Evolutionary conservation across 257 asterid species (phyloP), one percentile per base, ranked within the genome.

Genomic region (Cordia subcordata): DNA sequence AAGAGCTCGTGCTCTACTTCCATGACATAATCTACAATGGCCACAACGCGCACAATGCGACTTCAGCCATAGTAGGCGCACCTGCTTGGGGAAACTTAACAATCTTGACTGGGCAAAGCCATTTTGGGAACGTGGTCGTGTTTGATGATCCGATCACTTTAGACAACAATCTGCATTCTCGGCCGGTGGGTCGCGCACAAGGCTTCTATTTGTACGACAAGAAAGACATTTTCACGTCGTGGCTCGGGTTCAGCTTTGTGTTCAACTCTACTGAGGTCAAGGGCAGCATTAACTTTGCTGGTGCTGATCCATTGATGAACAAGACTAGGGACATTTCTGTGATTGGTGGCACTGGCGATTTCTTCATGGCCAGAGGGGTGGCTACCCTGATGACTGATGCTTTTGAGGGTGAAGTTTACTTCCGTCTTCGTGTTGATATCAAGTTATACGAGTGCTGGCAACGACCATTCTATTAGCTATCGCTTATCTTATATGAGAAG

Each of bases 121-220:
- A 75, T 57, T 81, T 81, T 13, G 87, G 84, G 0, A 55, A 71
- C 62, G 0, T 75, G 58, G 76, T 75, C 13, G 77, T 77, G 0
- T 81, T 81, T 64, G 72, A 81, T 40, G 84, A 81, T 11, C 87
- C 87, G 0, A 69, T 81, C 18, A 75, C 84, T 13, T 15, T 72
- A 10, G 87, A 77, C 53, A 70, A 69, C 45, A 72, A 72, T 44
- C 53, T 77, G 10, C 79, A 71, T 38, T 77, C 86, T 1, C 23
- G 60, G 0, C 71, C 79, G 1, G 81, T 81, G 10, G 87, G 80
- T 8, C 66, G 82, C 10, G 87, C 87, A 5, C 84, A 81, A 53
- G 87, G 87, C 21, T 60, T 81, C 35, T 81, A 81, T n/a, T 19
- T 81, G n/a, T 81, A 81, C 20, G 76, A 75, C 6, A 60, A 52